phyloP scores from a whole-genome alignment of 2,329 filamentous ascomycete species.

The Phialophora expanda region DNA sequence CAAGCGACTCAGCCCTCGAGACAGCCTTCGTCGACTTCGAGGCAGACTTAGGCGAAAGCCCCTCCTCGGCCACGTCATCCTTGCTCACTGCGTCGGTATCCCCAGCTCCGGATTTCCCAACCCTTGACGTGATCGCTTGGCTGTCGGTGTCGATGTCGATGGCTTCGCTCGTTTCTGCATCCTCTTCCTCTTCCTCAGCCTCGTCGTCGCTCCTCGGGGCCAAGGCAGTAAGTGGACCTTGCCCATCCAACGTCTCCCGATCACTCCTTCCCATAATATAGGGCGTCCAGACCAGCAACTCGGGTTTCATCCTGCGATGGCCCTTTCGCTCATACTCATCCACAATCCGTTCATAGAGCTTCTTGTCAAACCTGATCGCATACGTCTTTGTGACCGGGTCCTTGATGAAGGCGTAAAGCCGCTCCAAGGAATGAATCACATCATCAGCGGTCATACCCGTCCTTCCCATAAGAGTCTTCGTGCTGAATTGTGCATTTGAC shows the following conservation, averaged over 20 bases:
- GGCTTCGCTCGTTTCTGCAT: conserved; percentile 42
- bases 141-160: conserved; percentile 32
- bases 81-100: conserved; percentile 34
- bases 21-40: conserved; percentile 17
- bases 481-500: conserved; percentile 62
- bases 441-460: conserved; percentile 97
- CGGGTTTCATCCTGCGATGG: conserved; percentile 81
- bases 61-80: conserved; percentile 18
- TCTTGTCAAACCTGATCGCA: conserved; percentile 82
- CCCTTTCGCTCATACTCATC: conserved; percentile 86
- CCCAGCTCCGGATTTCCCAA: conserved; percentile 40
- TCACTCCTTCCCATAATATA: conserved; percentile 93
- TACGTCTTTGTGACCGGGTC: conserved; percentile 89
- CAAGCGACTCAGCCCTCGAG: conserved; percentile 19
- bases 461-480: conserved; percentile 57
- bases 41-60: conserved; percentile 27
- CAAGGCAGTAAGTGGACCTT: conserved; percentile 76
- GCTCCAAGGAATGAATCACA: conserved; percentile 91
- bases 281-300: conserved; percentile 88
- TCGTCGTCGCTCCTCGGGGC: conserved; percentile 64
- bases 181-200: conserved; percentile 66
- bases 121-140: conserved; percentile 27
- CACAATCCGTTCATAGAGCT: conserved; percentile 86
- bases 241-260: conserved; percentile 80
- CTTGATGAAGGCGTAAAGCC: conserved; percentile 82